Conservation (phyloP, 2,329 filamentous ascomycete genomes). For the Aspergillus japonicus region DNA sequence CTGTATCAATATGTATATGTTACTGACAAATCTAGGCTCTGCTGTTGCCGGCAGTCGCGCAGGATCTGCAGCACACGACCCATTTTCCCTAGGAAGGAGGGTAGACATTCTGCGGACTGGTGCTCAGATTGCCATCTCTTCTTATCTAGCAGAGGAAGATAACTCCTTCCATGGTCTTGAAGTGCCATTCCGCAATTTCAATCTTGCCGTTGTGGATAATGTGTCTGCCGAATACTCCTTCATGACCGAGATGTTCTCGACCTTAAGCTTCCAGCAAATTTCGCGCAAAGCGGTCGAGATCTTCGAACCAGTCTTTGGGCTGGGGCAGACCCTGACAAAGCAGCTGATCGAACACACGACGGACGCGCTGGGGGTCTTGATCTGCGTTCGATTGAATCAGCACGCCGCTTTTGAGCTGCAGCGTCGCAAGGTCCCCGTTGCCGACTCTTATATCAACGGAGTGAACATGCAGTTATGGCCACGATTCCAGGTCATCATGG, state of each 20-base stretch:
- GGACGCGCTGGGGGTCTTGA: conserved; percentile 80
- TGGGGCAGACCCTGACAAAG: conserved; percentile 75
- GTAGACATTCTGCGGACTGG: conserved; percentile 75
- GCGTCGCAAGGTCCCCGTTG: conserved; percentile 81
- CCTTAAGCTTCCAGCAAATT: conserved; percentile 71
- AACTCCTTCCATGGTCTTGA: conserved; percentile 83
- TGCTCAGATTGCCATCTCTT: conserved; percentile 74
- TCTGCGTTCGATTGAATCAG: conserved; percentile 93
- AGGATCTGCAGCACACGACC: conserved; percentile 62
- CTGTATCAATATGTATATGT: neutral
- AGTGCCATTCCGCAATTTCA: conserved; percentile 89
- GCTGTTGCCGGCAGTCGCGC: conserved; percentile 41
- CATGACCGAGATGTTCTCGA: conserved; percentile 82
- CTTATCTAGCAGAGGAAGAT: conserved; percentile 89
- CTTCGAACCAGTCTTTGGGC: conserved; percentile 83
- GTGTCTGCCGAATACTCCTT: conserved; percentile 94
- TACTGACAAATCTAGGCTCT: conserved; percentile 28
- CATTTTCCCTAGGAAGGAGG: conserved; percentile 83
- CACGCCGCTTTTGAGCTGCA: conserved; percentile 93
- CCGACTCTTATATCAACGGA: conserved; percentile 89
- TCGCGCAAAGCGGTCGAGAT: conserved; percentile 82
- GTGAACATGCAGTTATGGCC: conserved; percentile 97
- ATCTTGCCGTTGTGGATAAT: conserved; percentile 90
- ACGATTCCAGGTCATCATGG: conserved; percentile 89
- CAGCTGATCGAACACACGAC: conserved; percentile 72